Conservation (phyloP, 2,329 filamentous ascomycete species). For the Talaromyces sp. region DNA sequence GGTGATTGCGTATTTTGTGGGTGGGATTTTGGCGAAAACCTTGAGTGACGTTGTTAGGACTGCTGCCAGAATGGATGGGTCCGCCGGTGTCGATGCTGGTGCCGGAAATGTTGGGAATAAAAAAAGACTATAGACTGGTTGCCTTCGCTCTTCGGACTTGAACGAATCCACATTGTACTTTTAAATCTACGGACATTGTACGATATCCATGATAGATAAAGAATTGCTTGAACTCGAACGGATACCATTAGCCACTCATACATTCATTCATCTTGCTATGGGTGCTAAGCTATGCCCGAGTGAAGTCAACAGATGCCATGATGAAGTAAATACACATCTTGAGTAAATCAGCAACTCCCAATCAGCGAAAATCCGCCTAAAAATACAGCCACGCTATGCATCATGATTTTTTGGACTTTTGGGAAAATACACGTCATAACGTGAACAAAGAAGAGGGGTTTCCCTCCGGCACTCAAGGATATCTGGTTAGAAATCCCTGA, state of each 20-base stretch:
- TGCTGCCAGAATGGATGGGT: not conserved
- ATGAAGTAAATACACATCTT: not conserved
- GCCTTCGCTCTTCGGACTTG: not conserved
- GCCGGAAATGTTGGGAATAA: not conserved
- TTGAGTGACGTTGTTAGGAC: conserved; percentile 21
- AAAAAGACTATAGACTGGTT: not conserved
- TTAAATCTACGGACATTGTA: not conserved
- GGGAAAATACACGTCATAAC: not conserved
- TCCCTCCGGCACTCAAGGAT: not conserved
- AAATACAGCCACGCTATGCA: conserved; percentile 15
- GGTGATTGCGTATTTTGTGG: conserved; percentile 46
- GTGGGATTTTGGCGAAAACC: conserved; percentile 23
- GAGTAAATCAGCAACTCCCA: not conserved
- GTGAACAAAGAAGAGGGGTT: not conserved
- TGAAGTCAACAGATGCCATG: not conserved
- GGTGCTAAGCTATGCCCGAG: not conserved
- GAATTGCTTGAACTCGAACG: not conserved
- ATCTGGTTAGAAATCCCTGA: conserved; percentile 65
- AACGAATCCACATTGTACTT: not conserved
- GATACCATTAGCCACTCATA: not conserved
- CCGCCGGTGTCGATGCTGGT: not conserved
- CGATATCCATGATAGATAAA: not conserved
- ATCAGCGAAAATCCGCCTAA: not conserved
- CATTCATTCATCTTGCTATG: not conserved
- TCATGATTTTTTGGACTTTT: not conserved